Evolutionary conservation across 139 green algal species (phyloP), one percentile per base, ranked within the genome.

Genomic region (Chlorella sp.): DNA sequence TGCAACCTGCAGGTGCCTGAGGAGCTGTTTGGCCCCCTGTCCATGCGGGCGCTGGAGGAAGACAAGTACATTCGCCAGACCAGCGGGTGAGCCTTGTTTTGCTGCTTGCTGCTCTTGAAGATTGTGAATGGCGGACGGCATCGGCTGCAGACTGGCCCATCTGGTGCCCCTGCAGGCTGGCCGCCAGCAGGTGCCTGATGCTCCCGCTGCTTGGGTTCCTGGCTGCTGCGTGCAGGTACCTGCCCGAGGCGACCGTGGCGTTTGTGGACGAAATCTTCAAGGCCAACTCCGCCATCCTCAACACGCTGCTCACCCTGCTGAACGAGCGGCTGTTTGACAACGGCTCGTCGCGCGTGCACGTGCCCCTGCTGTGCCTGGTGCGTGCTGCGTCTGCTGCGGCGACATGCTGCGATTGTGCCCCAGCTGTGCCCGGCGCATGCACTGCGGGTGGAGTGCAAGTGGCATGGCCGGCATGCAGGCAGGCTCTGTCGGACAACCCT

Each of bases 301-400:
- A 99, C 90, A 93, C 96, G 3, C 90, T 99, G 88, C 93, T 99
- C 41, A 98, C 96, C 14, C 89, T 99, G 30, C 92, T 99, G 32
- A 98, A 99, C 86, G 96, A 99, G 93, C 89, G 96, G 46, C 93
- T 98, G 44, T 99, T 98, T 84, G 96, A 99, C 92, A 99, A 99
- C 88, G 96, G 96, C 79, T 94, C 87, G 84, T 65, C 92, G 75
- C 91, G 95, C 13, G 34, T 95, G 38, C 34, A 82, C 0, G 94
- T 96, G 41, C 93, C 94, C 7, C 90, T 97, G 64, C 87, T 96
- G 13, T 95, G 92, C 84, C 87, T 96, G 88, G 92, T 93, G 69
- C n/a, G 78, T n/a, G 54, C 24, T 32, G n/a, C 28, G 98, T 1
- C 1, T 34, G 70, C 70, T 17, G 7, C 7, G 17, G 9, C 34